Evolutionary conservation across 352 stramenopile species (phyloP), one percentile per base, ranked within the genome.

Genomic region (Phytophthora foliorum): DNA sequence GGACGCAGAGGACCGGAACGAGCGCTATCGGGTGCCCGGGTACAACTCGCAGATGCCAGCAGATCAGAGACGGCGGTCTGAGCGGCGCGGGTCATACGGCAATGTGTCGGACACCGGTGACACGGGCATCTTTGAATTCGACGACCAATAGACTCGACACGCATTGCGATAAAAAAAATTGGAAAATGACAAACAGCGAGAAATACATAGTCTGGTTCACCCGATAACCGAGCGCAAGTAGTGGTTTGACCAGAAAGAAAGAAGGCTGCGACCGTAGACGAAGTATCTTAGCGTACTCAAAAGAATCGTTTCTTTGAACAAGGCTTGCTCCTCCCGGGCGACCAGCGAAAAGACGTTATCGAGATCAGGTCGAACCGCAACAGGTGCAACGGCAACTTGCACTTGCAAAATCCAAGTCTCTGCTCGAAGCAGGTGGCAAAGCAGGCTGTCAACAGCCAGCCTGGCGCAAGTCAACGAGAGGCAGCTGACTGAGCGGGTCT

Each of bases 91-190:
- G 7, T 92, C 84, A 27, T 90, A 83, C 55, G 67, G 75, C 34
- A 86, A 69, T 62, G 58, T 79, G 44, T 84, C 78, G 62, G 78
- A 84, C 69, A 57, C 54, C 6, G 71, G 73, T 34, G 84, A 92
- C 55, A 75, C 80, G 31, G 84, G 79, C 54, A 86, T 92, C 57
- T 92, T 92, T 74, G 72, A 90, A 77, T 91, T 92, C 69, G 84
- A 92, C 72, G 83, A 92, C 44, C 81, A 89, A 70, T 86, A 80
- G 74, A 77, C 55, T 71, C 46, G 63, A 54, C 71, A 72, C 55
- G n/a, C 25, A 74, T 34, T 66, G 64, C 51, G 59, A 67, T 70
- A 53, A 69, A 53, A 48, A 17, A 66, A 25, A 27, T 3, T 42
- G 36, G 36, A 62, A 66, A 58, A 59, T 56, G 29, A 22, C 27